Conservation (phyloP, 1,284 basidiomycete species). For the Neotropicomus parvogracilis region DNA sequence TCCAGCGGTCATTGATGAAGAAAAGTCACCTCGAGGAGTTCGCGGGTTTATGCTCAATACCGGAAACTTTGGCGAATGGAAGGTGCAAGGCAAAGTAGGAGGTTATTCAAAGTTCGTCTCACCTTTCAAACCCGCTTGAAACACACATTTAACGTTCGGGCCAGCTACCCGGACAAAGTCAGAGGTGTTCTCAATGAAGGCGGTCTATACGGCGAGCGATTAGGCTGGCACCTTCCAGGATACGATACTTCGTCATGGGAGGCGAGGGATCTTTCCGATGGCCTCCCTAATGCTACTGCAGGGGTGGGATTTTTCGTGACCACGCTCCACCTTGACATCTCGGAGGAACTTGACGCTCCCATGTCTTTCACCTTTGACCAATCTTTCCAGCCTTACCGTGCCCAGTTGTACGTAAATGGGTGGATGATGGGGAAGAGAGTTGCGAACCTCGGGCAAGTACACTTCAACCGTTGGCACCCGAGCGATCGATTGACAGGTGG, state of each 20-base stretch:
- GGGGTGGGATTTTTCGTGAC: conserved; percentile 80
- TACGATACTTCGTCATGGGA: conserved; percentile 64
- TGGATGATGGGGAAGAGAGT: conserved; percentile 82
- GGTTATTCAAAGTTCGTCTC: conserved; percentile 64
- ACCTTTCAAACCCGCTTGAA: neutral
- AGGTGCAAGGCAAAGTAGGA: conserved; percentile 76
- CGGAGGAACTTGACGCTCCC: conserved; percentile 56
- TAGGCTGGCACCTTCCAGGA: conserved; percentile 79
- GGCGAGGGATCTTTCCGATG: conserved; percentile 47
- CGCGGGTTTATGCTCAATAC: conserved; percentile 65
- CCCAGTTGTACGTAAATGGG: conserved; percentile 75
- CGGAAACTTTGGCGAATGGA: conserved; percentile 67
- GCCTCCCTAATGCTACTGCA: conserved; percentile 51
- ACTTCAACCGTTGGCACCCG: neutral
- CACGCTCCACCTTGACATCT: conserved; percentile 60
- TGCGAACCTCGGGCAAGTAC: conserved; percentile 59
- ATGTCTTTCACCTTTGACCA: conserved; percentile 69
- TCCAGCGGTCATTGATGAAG: conserved; percentile 27
- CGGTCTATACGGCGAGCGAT: conserved; percentile 72
- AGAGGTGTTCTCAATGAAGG: conserved; percentile 76
- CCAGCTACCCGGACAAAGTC: conserved; percentile 60
- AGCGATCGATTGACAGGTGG: conserved; percentile 7
- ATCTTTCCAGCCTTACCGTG: conserved; percentile 60
- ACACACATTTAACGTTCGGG: conserved; percentile 4
- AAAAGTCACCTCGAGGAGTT: conserved; percentile 73